These are phyloP conservation scores for Helicocarpus griseus DNA, from an alignment of 2,329 filamentous ascomycete genomes.

Conservation along the genomic window DNA sequence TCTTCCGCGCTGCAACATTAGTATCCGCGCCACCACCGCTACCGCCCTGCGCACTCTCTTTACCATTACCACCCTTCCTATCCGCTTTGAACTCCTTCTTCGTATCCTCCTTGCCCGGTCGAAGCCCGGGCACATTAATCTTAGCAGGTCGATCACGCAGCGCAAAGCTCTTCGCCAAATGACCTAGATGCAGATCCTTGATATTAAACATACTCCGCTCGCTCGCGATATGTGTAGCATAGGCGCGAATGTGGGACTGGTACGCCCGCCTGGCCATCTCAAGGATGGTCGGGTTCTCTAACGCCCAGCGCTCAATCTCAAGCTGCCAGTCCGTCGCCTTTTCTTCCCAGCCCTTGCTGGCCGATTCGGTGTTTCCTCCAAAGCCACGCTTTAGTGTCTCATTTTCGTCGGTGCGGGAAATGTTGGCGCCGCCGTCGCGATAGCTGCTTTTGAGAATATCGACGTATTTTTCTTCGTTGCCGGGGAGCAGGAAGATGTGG, in stretches of 20 bases:
- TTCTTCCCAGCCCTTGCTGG: slow-evolving; percentile 51
- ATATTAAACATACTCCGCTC: slow-evolving; percentile 88
- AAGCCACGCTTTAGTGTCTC: slow-evolving; percentile 61
- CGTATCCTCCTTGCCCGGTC: slow-evolving; percentile 38
- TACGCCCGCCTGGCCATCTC: slow-evolving; percentile 78
- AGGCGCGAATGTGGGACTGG: slow-evolving; percentile 86
- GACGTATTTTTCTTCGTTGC: slow-evolving; percentile 85
- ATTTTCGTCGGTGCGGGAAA: slow-evolving; percentile 53
- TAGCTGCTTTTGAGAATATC: slow-evolving; percentile 64
- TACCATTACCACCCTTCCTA: slow-evolving; percentile 26
- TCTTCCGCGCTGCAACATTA: slow-evolving; percentile 42
- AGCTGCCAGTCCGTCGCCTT: slow-evolving; percentile 59
- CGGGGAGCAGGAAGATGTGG: slow-evolving; percentile 80
- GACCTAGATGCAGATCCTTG: slow-evolving; percentile 79
- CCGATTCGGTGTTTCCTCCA: slow-evolving; percentile 30
- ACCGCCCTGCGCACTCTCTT: slow-evolving; percentile 13
- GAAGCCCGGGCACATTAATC: slow-evolving; percentile 49
- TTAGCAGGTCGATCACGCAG: slow-evolving; percentile 79
- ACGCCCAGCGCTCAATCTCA: slow-evolving; percentile 55
- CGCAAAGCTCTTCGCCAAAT: slow-evolving; percentile 88
- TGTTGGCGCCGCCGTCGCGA: slow-evolving; percentile 52
- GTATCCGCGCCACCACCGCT: slow-evolving; percentile 25
- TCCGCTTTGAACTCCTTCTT: slow-evolving; percentile 39
- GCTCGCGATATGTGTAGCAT: slow-evolving; percentile 81
- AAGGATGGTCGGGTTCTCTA: slow-evolving; percentile 57